Evolutionary conservation across 2,329 filamentous ascomycete genomes (phyloP), one percentile per base, ranked within the genome.

Genomic region (Chaetomiaceae sp.): DNA sequence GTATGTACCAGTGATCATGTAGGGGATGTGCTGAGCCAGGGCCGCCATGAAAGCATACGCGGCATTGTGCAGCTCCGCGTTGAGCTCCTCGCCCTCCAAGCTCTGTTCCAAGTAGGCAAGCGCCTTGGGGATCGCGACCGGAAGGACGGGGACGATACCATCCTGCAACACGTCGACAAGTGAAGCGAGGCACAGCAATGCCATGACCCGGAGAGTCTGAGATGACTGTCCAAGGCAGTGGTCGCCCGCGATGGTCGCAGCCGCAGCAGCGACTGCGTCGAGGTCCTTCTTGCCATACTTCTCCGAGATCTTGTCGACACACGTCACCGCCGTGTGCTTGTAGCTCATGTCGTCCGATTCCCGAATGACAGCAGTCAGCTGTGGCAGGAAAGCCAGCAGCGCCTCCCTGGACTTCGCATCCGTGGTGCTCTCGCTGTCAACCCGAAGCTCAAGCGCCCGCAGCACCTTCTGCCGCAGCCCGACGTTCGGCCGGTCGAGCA

Each of bases 251-350:
- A 99, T 87, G 1, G 86, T 87, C 55, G 84, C 77, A 4, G 91
- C 89, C 5, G 91, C 87, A 4, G 81, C 81, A 23, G 87, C 78
- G 40, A 96, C 87, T 40, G 84, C 85, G 61, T 87, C 83, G 1
- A 87, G 78, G 64, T 96, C 89, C 68, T 91, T 95, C 75, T 94
- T 95, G 61, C 94, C 95, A 68, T 96, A 97, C 68, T 92, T 92
- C 71, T 96, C 91, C 2, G 89, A 83, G 58, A 99, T 95, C 69
- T 89, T 89, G 71, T 96, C 91, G 40, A 97, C 86, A 63, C 92
- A 97, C 33, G 85, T 84, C 57, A 99, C 85, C 1, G 91, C 89
- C 11, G 89, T 90, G 63, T 91, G 86, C 71, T 92, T 91, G 68
- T 94, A 86, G 25, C 83, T 78, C 49, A 87, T 80, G 60, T 94